Percentiles rank a stretch among this genome's conserved stretches.
Evolutionary conservation across 305 asterid species (phyloP).

Genomic region (Stenogyne calaminthoides): DNA sequence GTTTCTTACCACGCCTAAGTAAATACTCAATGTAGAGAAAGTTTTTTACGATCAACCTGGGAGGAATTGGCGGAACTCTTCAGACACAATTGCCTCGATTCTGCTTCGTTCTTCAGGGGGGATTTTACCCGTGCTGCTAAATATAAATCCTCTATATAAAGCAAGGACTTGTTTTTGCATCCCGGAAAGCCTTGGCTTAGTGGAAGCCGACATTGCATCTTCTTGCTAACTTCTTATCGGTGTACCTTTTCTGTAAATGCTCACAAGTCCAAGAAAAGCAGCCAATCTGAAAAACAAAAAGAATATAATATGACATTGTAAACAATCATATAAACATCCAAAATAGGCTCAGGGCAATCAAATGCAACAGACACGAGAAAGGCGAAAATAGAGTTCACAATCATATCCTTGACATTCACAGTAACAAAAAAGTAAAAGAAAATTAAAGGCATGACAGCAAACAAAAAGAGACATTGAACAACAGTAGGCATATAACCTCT

Average conservation of each 20-base stretch:
- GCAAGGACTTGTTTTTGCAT: constrained; percentile 93
- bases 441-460: not conserved
- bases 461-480: not conserved
- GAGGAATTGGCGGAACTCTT: constrained; percentile 75
- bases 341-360: constrained; percentile 9
- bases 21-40: constrained; percentile 77
- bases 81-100: constrained; percentile 65
- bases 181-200: constrained; percentile 75
- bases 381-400: not conserved
- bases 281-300: constrained; percentile 6
- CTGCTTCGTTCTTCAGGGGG: constrained; percentile 63
- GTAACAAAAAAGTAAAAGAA: not conserved
- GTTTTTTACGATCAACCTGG: constrained; percentile 79
- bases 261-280: not conserved
- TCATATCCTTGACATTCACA: not conserved
- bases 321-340: too few relatives aligned
- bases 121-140: constrained; percentile 77
- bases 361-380: not conserved
- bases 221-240: not conserved
- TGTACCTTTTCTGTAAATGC: not conserved
- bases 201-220: constrained; percentile 60
- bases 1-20: constrained; percentile 81
- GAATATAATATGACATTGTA: not conserved
- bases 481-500: not conserved
- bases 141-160: constrained; percentile 73